phyloP scores from a whole-genome alignment of 2,329 filamentous ascomycete species.

The Colletotrichum sp. region DNA sequence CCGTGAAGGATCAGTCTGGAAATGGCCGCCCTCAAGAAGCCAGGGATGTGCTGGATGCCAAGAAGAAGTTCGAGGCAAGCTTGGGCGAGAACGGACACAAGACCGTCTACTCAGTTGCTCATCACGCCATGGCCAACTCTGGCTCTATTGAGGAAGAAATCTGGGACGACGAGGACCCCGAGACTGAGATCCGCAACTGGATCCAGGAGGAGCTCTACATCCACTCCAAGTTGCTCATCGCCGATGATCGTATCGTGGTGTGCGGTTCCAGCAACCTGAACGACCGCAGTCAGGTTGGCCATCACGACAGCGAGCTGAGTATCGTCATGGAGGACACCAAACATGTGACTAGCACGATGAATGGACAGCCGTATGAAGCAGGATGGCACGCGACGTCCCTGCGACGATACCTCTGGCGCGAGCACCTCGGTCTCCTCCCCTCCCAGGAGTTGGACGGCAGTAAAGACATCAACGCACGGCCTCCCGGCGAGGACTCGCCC shows the following conservation, averaged over 20 bases:
- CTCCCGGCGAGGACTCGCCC: constrained; percentile 68
- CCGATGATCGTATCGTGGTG: constrained; percentile 84
- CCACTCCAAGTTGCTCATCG: constrained; percentile 89
- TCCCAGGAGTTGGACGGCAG: constrained; percentile 73
- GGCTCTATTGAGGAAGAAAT: constrained; percentile 68
- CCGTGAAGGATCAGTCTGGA: constrained; percentile 34
- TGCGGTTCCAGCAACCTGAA: constrained; percentile 92
- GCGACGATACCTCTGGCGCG: constrained; percentile 83
- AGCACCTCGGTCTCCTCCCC: constrained; percentile 83
- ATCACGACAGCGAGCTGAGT: constrained; percentile 89
- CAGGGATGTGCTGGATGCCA: constrained; percentile 49
- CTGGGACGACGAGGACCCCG: constrained; percentile 75
- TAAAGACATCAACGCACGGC: constrained; percentile 75
- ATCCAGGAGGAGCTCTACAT: constrained; percentile 97
- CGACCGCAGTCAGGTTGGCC: constrained; percentile 85
- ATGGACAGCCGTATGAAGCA: constrained; percentile 77
- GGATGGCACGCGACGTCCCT: constrained; percentile 84
- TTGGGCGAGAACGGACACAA: constrained; percentile 39
- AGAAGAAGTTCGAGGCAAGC: constrained; percentile 57
- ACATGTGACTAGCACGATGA: constrained; percentile 74
- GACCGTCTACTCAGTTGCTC: constrained; percentile 61
- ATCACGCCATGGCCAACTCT: constrained; percentile 78
- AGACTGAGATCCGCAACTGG: constrained; percentile 85
- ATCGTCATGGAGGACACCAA: constrained; percentile 89
- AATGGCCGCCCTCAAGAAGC: constrained; percentile 30